phyloP scores from a whole-genome alignment of 257 asterid genomes.

The Scutellaria galericulata region DNA sequence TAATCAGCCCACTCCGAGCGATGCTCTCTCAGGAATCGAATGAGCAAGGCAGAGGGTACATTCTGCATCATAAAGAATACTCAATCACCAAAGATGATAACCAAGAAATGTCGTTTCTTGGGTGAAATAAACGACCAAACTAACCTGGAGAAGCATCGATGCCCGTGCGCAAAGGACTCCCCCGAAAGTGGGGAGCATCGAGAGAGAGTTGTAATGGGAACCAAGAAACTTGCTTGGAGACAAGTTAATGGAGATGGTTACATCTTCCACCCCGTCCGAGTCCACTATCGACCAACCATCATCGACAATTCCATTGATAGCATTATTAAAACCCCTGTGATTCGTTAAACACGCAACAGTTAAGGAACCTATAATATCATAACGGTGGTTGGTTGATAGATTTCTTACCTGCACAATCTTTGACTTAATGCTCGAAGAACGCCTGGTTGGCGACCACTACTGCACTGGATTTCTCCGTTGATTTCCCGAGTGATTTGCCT shows the following conservation, averaged over 20 bases:
- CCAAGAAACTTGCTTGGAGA: conserved; percentile 72
- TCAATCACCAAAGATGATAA: neutral
- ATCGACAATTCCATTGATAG: conserved; percentile 75
- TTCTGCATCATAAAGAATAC: conserved; percentile 45
- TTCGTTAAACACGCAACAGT: neutral
- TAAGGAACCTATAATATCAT: neutral
- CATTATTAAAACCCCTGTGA: conserved; percentile 79
- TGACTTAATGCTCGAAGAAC: conserved; percentile 73
- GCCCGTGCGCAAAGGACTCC: conserved; percentile 83
- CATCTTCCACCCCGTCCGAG: conserved; percentile 71
- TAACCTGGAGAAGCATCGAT: conserved; percentile 83
- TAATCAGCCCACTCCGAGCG: conserved; percentile 95
- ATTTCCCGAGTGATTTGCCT: conserved; percentile 79
- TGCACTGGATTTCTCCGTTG: conserved; percentile 71
- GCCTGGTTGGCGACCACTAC: conserved; percentile 77
- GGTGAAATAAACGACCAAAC: neutral
- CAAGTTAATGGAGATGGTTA: conserved; percentile 63
- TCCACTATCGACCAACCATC: conserved; percentile 79
- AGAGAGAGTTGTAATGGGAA: conserved; percentile 55
- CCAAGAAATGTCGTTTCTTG: neutral
- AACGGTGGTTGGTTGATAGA: too few relatives aligned
- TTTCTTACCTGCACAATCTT: conserved; percentile 67
- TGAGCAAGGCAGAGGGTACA: conserved; percentile 84
- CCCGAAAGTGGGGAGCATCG: conserved; percentile 72
- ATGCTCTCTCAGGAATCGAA: conserved; percentile 86